A percentile compares a stretch with the other conserved stretches of the same genome.
Conservation (phyloP, 306 rosid species). For the Trifolium dubium region DNA sequence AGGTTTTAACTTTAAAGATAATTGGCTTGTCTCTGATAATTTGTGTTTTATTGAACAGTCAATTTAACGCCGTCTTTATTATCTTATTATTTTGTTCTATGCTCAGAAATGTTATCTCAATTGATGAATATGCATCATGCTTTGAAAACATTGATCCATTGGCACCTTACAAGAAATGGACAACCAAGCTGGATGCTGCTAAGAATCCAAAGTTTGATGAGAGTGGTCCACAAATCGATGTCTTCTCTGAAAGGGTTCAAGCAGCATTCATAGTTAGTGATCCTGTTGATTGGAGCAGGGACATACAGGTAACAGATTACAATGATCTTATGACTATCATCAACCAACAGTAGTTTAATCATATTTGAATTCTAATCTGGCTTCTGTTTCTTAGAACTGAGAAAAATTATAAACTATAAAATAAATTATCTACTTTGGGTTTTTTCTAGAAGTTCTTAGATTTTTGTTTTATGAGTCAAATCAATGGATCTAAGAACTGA, state of each 20-base stretch:
- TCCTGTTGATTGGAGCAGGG: slow-evolving; percentile 97
- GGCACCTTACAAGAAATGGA: slow-evolving; percentile 82
- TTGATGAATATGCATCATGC: slow-evolving; percentile 80
- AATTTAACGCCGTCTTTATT: slow-evolving; percentile 13
- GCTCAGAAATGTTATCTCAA: slow-evolving; percentile 79
- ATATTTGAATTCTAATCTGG: slow-evolving; percentile 9
- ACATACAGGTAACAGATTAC: slow-evolving; percentile 66
- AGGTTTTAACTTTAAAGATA: slow-evolving; percentile 40
- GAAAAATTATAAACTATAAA: not conserved
- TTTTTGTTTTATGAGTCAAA: slow-evolving; percentile 19
- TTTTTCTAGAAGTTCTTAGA: slow-evolving; percentile 28
- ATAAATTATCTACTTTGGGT: not conserved
- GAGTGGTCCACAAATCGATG: slow-evolving; percentile 44
- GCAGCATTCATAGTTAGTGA: slow-evolving; percentile 88
- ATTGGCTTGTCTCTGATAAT: slow-evolving; percentile 27
- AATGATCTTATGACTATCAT: slow-evolving; percentile 28
- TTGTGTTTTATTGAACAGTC: slow-evolving; percentile 17
- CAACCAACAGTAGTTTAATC: slow-evolving; percentile 11
- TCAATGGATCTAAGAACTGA: slow-evolving; percentile 34
- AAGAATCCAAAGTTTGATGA: slow-evolving; percentile 45
- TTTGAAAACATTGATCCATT: slow-evolving; percentile 90
- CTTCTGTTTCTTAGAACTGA: slow-evolving; percentile 23
- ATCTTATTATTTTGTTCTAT: slow-evolving; percentile 5
- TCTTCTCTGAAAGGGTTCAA: slow-evolving; percentile 69
- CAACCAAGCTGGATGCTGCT: slow-evolving; percentile 45